Base-by-base conservation (phyloP, 768 basidiomycete genomes). In the Coprinopsis cinerea region DNA sequence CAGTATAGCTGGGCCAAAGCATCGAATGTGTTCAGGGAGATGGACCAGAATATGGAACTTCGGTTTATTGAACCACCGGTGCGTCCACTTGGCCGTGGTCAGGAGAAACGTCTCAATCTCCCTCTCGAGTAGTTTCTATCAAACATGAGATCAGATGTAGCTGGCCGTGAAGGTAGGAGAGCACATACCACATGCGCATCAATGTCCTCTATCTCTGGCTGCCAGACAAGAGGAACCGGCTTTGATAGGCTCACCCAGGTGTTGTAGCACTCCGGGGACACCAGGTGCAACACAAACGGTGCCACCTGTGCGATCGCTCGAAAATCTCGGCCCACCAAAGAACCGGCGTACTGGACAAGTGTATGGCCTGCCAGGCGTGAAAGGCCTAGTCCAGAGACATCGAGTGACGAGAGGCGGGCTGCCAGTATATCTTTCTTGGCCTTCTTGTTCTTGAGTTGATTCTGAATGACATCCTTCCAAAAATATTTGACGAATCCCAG, bases 401-500 rank as follows among this genome's bases (percentile, higher is more conserved):
- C 18, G 18, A 39, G 9, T 14, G 37, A 39, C 9, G 37, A 10
- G 13, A 39, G 37, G 37, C 37, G 37, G 18, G 18, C 46, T 0
- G 53, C 58, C 0, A 74, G 57, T 10, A 39, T 39, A 7, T 34
- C 46, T 41, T 68, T 68, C 25, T 62, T 41, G 0, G 48, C 30
- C 17, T 61, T 55, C 10, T 64, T 59, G 9, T 39, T 17, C 9
- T 62, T 23, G 18, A 17, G 18, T 15, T 55, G 55, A 17, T 57
- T 54, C 13, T 59, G 9, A 10, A 39, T 53, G 0, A 60, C 57
- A 57, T 77, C 73, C 0, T 67, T 63, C 74, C 75, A 78, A 24
- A 73, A 64, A 51, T 77, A 78, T 41, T 77, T 77, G 43, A 76
- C 63, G 55, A 74, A 66, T 0, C 74, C 73, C 1, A 76, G 66